Conservation (phyloP, 148 eudicot species). For the Nyssa sinensis region DNA sequence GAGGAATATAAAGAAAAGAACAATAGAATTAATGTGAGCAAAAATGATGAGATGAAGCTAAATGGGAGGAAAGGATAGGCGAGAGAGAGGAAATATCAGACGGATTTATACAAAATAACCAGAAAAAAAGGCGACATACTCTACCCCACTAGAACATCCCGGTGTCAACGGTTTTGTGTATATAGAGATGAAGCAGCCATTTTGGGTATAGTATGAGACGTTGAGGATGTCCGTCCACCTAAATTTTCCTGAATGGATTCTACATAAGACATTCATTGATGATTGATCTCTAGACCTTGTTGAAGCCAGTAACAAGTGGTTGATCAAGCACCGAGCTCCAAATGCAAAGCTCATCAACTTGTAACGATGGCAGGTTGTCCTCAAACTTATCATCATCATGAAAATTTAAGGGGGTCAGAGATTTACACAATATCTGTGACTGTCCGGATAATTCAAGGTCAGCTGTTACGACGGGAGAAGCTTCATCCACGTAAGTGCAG, state of each 20-base stretch:
- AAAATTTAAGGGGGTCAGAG: not conserved
- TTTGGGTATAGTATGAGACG: not conserved
- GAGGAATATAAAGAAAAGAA: too few relatives aligned
- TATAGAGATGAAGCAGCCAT: not conserved
- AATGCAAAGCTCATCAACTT: not conserved
- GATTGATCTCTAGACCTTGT: not conserved
- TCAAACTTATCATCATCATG: not conserved
- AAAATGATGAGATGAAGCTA: too few relatives aligned
- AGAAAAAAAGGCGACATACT: not conserved
- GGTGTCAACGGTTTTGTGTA: too few relatives aligned
- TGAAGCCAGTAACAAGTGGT: not conserved
- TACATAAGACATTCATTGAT: not conserved
- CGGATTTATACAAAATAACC: not conserved
- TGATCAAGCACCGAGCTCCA: not conserved
- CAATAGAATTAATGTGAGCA: too few relatives aligned
- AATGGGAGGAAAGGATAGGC: too few relatives aligned
- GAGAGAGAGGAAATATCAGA: too few relatives aligned
- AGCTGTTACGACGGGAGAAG: not conserved
- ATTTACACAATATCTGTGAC: too few relatives aligned
- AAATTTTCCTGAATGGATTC: too few relatives aligned
- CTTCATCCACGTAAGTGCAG: not conserved
- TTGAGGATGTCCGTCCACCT: too few relatives aligned
- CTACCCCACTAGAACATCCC: not conserved
- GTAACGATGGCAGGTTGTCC: not conserved
- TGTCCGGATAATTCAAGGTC: too few relatives aligned